phyloP scores from a whole-genome alignment of 805 yeast genomes.

The Kurtzmaniella cleridarum region DNA sequence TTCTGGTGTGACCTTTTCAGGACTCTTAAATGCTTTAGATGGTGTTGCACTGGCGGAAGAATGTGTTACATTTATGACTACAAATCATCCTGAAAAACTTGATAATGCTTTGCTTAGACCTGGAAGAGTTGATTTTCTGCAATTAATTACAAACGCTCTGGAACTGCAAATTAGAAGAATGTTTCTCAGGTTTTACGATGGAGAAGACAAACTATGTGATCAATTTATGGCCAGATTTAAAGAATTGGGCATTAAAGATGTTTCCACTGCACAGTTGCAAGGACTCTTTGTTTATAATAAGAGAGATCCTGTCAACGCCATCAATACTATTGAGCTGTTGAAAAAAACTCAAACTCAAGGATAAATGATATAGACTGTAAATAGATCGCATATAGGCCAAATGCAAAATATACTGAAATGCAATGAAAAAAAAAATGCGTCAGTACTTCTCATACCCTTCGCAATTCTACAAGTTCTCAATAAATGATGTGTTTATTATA shows the following conservation, averaged over 20 bases:
- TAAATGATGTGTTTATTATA: too few relatives aligned
- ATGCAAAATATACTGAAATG: too few relatives aligned
- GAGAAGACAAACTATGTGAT: conserved; percentile 49
- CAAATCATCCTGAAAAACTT: conserved; percentile 90
- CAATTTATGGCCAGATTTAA: conserved; percentile 42
- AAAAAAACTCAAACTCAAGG: conserved; percentile 14
- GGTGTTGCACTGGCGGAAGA: conserved; percentile 98
- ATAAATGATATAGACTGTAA: conserved; percentile 9
- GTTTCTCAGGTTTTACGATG: conserved; percentile 84
- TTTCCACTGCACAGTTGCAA: conserved; percentile 92
- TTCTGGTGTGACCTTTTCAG: conserved; percentile 93
- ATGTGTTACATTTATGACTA: conserved; percentile 94
- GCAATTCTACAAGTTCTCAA: background rate
- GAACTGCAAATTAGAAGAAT: conserved; percentile 71
- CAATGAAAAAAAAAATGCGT: background rate
- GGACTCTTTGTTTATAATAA: conserved; percentile 93
- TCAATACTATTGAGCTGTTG: conserved; percentile 53
- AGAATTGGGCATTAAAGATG: conserved; percentile 40
- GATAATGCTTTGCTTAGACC: conserved; percentile 94
- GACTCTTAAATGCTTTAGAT: conserved; percentile 87
- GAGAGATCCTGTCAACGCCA: conserved; percentile 70
- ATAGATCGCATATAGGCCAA: too few relatives aligned
- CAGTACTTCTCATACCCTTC: conserved; percentile 2
- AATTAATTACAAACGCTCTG: conserved; percentile 81
- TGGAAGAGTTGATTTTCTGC: conserved; percentile 87